A percentile compares a stretch with the other conserved stretches of the same genome.
Evolutionary conservation across 257 asterid species (phyloP).

Genomic region (Primulina tabacum): DNA sequence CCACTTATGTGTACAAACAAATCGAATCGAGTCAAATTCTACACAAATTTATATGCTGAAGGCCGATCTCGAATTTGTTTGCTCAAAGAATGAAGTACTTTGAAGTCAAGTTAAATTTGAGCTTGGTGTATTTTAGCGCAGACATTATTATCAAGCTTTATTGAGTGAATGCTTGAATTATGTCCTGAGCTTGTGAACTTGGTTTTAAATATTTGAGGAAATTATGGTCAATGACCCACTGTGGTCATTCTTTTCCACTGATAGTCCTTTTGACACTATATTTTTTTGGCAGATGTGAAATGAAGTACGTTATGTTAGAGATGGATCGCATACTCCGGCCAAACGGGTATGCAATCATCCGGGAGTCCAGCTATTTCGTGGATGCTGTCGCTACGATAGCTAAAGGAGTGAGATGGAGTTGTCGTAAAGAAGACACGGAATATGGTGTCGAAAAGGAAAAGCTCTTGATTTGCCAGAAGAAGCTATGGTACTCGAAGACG

Average conservation of each 20-base stretch:
- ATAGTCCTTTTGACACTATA: neutral
- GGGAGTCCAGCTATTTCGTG: slow-evolving; percentile 69
- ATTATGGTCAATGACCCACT: no score
- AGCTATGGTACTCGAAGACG: slow-evolving; percentile 66
- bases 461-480: slow-evolving; percentile 91
- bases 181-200: no score
- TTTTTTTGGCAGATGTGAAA: slow-evolving; percentile 65
- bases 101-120: no score
- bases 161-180: no score
- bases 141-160: no score
- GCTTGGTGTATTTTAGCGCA: no score
- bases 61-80: neutral
- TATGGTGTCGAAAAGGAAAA: slow-evolving; percentile 64
- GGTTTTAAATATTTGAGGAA: no score
- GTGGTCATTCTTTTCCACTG: neutral
- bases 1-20: neutral
- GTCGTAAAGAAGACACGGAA: slow-evolving; percentile 84
- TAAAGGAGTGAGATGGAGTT: slow-evolving; percentile 92
- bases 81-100: neutral
- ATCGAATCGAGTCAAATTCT: no score
- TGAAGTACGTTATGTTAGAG: slow-evolving; percentile 85
- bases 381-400: slow-evolving; percentile 70
- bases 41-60: no score
- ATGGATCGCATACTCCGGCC: slow-evolving; percentile 97
- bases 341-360: slow-evolving; percentile 72